Percentiles rank a stretch among this genome's conserved stretches.
phyloP scores from a whole-genome alignment of 1,284 basidiomycete genomes.

The Gomphus bonarii region DNA sequence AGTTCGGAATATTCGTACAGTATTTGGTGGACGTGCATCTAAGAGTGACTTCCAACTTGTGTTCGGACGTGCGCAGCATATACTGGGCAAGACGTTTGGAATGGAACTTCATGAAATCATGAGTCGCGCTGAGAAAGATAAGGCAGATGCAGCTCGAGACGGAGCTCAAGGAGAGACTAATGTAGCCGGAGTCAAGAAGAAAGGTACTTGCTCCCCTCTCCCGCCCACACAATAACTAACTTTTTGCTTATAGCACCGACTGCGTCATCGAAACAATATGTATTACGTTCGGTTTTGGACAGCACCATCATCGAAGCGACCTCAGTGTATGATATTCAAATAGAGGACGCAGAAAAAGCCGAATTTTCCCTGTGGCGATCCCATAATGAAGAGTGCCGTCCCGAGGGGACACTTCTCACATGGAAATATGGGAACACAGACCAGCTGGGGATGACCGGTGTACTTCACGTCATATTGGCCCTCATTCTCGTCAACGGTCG shows the following conservation, averaged over 20 bases:
- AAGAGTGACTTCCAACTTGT: conserved; percentile 48
- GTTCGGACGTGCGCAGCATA: conserved; percentile 46
- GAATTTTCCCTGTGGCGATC: conserved; percentile 27
- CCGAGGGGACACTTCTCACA: conserved; percentile 53
- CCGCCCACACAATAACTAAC: neutral
- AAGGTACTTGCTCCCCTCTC: conserved; percentile 22
- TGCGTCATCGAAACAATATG: conserved; percentile 57
- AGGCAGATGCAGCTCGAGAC: conserved; percentile 25
- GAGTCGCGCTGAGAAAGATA: conserved; percentile 45
- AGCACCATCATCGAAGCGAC: conserved; percentile 47
- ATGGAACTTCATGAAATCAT: conserved; percentile 71
- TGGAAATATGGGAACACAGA: conserved; percentile 45
- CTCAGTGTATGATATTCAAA: conserved; percentile 38
- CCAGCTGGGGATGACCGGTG: conserved; percentile 49
- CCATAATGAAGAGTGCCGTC: conserved; percentile 26
- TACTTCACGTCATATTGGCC: conserved; percentile 61
- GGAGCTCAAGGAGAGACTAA: conserved; percentile 34
- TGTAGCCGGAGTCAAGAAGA: conserved; percentile 47
- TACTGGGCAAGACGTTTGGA: conserved; percentile 51
- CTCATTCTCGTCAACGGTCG: conserved; percentile 63
- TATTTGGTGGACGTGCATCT: conserved; percentile 34
- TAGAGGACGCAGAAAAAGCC: conserved; percentile 42
- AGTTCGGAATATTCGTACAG: conserved; percentile 24
- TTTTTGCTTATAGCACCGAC: conserved; percentile 27
- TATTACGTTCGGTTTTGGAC: conserved; percentile 58